Percentiles rank a stretch among this genome's conserved stretches.
phyloP scores from a whole-genome alignment of 352 stramenopile genomes.

The Phytophthora chlamydospora region DNA sequence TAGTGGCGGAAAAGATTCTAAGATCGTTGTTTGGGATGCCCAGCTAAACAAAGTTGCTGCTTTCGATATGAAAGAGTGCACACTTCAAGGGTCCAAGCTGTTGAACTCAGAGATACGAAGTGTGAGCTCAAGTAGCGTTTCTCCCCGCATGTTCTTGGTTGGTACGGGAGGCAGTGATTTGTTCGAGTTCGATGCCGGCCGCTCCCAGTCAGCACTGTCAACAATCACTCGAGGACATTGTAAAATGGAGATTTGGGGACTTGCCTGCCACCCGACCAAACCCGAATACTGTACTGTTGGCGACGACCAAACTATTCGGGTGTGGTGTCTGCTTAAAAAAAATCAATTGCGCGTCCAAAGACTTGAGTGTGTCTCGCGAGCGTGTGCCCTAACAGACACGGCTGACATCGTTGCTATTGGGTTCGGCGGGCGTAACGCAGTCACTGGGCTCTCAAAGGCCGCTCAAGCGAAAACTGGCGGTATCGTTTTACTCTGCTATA shows the following conservation, averaged over 20 bases:
- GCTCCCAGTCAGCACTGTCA: conserved; percentile 19
- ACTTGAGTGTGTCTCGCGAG: conserved; percentile 60
- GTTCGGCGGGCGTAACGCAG: conserved; percentile 58
- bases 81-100: conserved; percentile 24
- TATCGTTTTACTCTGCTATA: conserved; percentile 66
- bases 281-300: conserved; percentile 78
- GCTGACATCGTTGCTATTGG: conserved; percentile 65
- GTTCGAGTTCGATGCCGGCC: conserved; percentile 75
- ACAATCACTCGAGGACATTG: conserved; percentile 67
- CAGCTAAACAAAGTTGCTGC: conserved; percentile 50
- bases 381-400: conserved; percentile 57
- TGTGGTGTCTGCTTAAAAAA: conserved; percentile 79
- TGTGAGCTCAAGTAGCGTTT: conserved; percentile 40
- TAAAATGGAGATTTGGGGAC: conserved; percentile 80
- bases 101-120: conserved; percentile 54
- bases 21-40: conserved; percentile 85
- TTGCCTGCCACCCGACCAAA: conserved; percentile 74
- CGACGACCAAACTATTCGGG: conserved; percentile 79
- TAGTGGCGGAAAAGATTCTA: conserved; percentile 87
- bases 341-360: conserved; percentile 41
- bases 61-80: conserved; percentile 52
- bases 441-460: conserved; percentile 25
- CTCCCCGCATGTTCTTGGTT: conserved; percentile 64
- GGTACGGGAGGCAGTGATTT: conserved; percentile 89
- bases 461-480: conserved; percentile 62